Evolutionary conservation across 257 asterid genomes (phyloP), one percentile per base, ranked within the genome.

Genomic region (Parsonsia alboflavescens): DNA sequence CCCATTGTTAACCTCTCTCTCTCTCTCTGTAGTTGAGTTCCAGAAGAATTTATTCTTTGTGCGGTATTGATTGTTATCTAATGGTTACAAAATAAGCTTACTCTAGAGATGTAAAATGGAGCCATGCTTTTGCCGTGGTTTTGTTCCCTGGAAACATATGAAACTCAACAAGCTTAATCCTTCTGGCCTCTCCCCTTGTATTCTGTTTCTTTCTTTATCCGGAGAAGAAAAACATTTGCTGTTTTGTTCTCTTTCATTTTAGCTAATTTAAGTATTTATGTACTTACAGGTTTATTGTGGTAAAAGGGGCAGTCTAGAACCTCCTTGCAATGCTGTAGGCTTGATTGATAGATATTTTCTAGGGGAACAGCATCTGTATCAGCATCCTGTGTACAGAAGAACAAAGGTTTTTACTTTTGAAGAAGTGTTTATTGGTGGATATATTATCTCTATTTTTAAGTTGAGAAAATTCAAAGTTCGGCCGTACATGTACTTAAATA

Each of bases 321-420:
- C 98, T 85, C 91, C 98, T 75, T 93, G 98, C 86, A 93, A 91
- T 73, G 96, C 89, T 33, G 96, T 91, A 80, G 98, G 96, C 76
- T 83, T 90, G 78, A 75, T 93, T 77, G 98, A 93, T 87, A 85
- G 96, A 67, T 80, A 79, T 68, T 36, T 93, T 81, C 87, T 93
- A 24, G 97, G 98, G 74, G 95, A 90, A 82, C 82, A 78, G 24
- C 98, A 93, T 86, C 86, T 93, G 50, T 93, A 93, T 77, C 97
- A 91, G 72, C 92, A 75, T 75, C 97, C 96, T 76, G 98, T 91
- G 15, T 93, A 91, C 78, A 88, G 88, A 87, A 89, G 97, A 86
- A 91, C 98, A 74, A 86, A 91, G 91, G 98, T 91, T 74, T 28
- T 26, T 68, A 42, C 50, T 17, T 15, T 54, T 56, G 41, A 61